Evolutionary conservation across 345 rosid species (phyloP), one percentile per base, ranked within the genome.

Genomic region (Gossypium sturtianum): DNA sequence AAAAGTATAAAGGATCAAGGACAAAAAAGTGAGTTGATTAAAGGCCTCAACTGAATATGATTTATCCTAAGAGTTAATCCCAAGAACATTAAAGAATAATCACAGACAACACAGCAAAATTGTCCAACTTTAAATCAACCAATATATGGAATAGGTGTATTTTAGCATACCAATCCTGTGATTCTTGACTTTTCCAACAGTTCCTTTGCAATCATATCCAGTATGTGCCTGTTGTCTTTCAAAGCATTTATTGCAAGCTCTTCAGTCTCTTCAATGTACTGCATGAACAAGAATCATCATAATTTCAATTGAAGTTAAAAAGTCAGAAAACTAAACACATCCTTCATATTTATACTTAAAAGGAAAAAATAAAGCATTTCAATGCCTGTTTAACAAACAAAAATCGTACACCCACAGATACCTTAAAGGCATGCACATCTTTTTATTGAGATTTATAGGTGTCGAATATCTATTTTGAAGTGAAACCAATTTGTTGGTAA

Each of bases 191-290:
- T 81, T 74, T 89, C 92, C 81, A 92, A 79, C 66, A 94, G 86
- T 48, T 87, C 93, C 68, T 81, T 79, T 1, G 91, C 85, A 79
- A 94, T 85, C 62, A 87, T 74, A 78, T 94, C 97, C 74, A 94
- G 83, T 74, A 94, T 83, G 73, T 85, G 89, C 74, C 84, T 86
- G 81, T 94, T 94, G 61, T 83, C 84, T 72, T 77, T 83, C 83
- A 94, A 73, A 82, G 93, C 97, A 75, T 86, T 83, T 87, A 92
- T 82, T 12, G 98, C 97, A 82, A 94, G 92, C 80, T 92, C 95
- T 87, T 94, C 97, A 2, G 98, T 88, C 83, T 92, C 97, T 72
- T 90, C 97, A 75, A 92, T 85, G 75, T 89, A 94, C 98, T 94
- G 88, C 75, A 86, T 76, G 80, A 77, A 73, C 78, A 86, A 76